These are phyloP conservation scores for Betula pendula DNA, from an alignment of 306 rosid species.

Conservation along the genomic window DNA sequence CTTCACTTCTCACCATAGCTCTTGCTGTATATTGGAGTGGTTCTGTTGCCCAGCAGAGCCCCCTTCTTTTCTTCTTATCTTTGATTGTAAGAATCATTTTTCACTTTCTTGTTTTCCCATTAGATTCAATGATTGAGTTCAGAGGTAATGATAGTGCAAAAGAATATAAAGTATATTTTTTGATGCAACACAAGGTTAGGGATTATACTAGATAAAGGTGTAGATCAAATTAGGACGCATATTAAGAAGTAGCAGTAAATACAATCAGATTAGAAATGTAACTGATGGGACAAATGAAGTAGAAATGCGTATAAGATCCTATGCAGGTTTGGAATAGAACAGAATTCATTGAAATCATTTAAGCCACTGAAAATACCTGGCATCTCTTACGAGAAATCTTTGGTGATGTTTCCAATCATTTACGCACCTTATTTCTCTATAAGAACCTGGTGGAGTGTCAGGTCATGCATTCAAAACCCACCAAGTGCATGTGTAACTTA, in stretches of 20 bases:
- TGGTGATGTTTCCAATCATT: background rate
- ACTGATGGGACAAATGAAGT: background rate
- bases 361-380: background rate
- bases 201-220: background rate
- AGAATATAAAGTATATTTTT: background rate
- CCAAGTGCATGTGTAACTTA: no score
- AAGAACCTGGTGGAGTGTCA: no score
- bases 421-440: no score
- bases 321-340: background rate
- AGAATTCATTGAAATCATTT: background rate
- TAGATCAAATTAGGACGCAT: background rate
- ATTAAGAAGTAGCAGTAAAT: background rate
- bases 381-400: background rate
- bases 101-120: slow-evolving; percentile 20
- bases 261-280: background rate
- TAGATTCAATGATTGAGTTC: slow-evolving; percentile 14
- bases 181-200: background rate
- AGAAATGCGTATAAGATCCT: background rate
- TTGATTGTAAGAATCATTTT: slow-evolving; percentile 67
- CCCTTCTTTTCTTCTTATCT: slow-evolving; percentile 75
- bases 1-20: slow-evolving; percentile 82
- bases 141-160: slow-evolving; percentile 5
- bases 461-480: no score
- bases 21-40: slow-evolving; percentile 86
- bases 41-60: slow-evolving; percentile 64